Percentiles rank a stretch among this genome's conserved stretches.
Conservation (phyloP, 495 filamentous ascomycete genomes). For the Aspergillus kassunensis region DNA sequence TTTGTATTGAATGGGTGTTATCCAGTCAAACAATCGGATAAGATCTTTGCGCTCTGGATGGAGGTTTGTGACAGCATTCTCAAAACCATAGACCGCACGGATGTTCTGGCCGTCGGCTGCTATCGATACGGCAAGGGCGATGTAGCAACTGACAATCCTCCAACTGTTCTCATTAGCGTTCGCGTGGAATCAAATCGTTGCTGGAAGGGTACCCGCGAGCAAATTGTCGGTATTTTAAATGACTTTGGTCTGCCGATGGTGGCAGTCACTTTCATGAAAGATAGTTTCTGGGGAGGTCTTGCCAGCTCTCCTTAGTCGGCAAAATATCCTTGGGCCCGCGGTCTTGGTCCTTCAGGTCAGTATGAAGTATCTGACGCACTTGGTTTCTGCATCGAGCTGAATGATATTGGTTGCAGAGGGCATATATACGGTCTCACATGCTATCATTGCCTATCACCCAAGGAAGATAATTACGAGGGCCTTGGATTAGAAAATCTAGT, state of each 20-base stretch:
- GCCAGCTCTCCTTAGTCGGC: background rate
- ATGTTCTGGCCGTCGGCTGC: background rate
- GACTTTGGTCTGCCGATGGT: background rate
- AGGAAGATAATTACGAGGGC: no score
- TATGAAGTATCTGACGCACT: background rate
- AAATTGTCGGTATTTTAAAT: background rate
- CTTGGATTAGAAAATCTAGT: no score
- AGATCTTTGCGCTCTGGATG: background rate
- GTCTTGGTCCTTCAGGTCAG: background rate
- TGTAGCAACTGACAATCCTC: background rate
- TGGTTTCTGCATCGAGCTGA: background rate
- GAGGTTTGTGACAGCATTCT: background rate
- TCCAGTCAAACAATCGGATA: background rate
- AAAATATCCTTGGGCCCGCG: background rate
- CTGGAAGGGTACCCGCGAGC: background rate
- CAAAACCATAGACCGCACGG: background rate
- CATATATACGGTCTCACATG: background rate
- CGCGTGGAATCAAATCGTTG: background rate
- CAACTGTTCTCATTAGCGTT: background rate
- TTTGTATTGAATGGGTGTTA: background rate
- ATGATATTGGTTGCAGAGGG: background rate
- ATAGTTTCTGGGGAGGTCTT: background rate
- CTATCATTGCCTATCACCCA: no score
- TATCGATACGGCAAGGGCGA: background rate
- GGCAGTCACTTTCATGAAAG: background rate